Percentiles rank a stretch among this genome's conserved stretches.
Conservation (phyloP, 2,329 filamentous ascomycete species). For the Chaetomiaceae sp. region DNA sequence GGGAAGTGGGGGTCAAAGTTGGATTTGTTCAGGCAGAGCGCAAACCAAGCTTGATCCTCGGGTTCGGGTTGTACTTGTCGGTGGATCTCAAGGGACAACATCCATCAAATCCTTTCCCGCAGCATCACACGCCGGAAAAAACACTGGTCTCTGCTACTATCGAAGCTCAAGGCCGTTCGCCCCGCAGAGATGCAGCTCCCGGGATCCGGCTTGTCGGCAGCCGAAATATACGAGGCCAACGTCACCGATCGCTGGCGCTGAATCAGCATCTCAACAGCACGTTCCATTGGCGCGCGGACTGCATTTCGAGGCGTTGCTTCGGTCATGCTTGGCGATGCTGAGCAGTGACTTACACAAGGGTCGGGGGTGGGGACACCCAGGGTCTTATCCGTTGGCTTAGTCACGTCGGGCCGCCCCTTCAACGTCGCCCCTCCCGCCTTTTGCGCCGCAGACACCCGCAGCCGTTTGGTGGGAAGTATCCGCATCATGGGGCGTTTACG, state of each 20-base stretch:
- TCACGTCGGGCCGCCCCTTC: not conserved
- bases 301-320: not conserved
- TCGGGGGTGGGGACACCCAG: not conserved
- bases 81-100: no score
- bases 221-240: no score
- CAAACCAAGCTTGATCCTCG: no score
- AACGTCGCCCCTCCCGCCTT: not conserved
- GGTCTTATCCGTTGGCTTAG: not conserved
- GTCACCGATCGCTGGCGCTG: not conserved
- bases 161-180: no score
- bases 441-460: not conserved
- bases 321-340: not conserved
- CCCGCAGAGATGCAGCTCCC: no score
- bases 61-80: no score
- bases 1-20: no score
- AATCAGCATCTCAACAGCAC: slow-evolving; percentile 10
- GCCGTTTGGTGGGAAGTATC: not conserved
- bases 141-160: no score
- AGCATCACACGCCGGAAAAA: no score
- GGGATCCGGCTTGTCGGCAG: no score
- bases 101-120: no score
- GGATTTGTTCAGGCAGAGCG: no score
- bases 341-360: not conserved
- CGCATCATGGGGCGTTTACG: not conserved
- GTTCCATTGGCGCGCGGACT: not conserved